phyloP scores from a whole-genome alignment of 164 flowering plant genomes.

The Umbilicus rupestris region DNA sequence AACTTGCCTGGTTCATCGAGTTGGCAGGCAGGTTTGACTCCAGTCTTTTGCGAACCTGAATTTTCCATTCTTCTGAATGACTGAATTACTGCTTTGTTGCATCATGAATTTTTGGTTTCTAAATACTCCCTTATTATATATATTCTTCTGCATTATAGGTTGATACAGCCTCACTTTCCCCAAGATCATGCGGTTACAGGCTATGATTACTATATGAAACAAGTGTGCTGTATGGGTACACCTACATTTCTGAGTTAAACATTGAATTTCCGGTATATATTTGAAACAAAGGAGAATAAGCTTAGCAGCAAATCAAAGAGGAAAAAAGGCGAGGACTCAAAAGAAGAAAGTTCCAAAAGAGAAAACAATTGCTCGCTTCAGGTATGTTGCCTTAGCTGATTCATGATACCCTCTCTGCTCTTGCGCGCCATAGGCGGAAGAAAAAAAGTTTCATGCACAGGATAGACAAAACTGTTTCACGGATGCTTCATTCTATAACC shows the following conservation, averaged over 20 bases:
- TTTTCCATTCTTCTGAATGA: no score
- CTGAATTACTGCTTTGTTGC: no score
- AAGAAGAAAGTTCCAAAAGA: constrained; percentile 24
- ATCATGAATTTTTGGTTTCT: no score
- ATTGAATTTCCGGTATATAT: constrained; percentile 43
- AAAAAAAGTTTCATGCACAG: no score
- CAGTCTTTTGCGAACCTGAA: neutral
- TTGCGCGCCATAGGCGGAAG: no score
- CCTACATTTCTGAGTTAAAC: no score
- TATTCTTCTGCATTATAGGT: constrained; percentile 27
- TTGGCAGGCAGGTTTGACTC: constrained; percentile 71
- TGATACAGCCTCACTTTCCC: constrained; percentile 76
- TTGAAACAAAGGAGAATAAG: constrained; percentile 66
- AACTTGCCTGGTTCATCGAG: constrained; percentile 78
- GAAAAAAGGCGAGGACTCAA: constrained; percentile 26
- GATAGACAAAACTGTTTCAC: no score
- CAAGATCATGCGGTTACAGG: constrained; percentile 80
- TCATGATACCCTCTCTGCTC: neutral
- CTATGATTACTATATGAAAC: no score
- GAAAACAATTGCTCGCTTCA: constrained; percentile 65
- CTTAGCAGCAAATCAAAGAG: constrained; percentile 22
- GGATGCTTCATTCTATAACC: no score
- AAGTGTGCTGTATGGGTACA: no score
- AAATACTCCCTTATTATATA: neutral
- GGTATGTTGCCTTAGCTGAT: constrained; percentile 27